Evolutionary conservation across 306 rosid genomes (phyloP).

Genomic region (Acacia acuminata): DNA sequence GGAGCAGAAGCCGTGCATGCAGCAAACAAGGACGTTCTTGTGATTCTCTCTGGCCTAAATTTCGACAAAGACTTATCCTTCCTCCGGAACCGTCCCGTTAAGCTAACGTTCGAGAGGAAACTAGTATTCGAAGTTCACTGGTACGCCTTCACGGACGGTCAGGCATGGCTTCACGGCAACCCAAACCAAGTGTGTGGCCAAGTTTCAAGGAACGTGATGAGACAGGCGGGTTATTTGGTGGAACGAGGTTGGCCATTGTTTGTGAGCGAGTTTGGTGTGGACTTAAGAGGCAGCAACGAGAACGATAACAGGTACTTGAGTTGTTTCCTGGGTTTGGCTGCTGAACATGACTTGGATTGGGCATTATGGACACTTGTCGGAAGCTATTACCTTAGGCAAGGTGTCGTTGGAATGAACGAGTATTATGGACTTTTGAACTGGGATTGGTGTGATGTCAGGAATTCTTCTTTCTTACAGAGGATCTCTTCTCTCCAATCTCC

Average conservation of each 20-base stretch:
- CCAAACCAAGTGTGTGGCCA: conserved; percentile 86
- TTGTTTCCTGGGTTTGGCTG: conserved; percentile 67
- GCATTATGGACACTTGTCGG: conserved; percentile 88
- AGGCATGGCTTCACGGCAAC: conserved; percentile 68
- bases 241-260: conserved; percentile 79
- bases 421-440: conserved; percentile 57
- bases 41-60: conserved; percentile 74
- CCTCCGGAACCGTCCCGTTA: conserved; percentile 43
- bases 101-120: conserved; percentile 58
- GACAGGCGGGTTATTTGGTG: conserved; percentile 56
- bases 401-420: conserved; percentile 74
- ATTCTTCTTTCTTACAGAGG: conserved; percentile 50
- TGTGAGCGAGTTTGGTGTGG: conserved; percentile 81
- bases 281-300: conserved; percentile 69
- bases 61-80: conserved; percentile 74
- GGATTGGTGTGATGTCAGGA: conserved; percentile 63
- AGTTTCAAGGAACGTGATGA: conserved; percentile 51
- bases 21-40: conserved; percentile 74
- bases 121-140: conserved; percentile 79
- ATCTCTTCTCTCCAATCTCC: conserved; percentile 72
- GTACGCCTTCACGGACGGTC: conserved; percentile 74
- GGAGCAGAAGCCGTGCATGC: conserved; percentile 94
- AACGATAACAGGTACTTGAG: conserved; percentile 81
- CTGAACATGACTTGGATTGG: conserved; percentile 80
- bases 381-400: conserved; percentile 75